A percentile compares a stretch with the other conserved stretches of the same genome.
Conservation (phyloP, 306 rosid species). For the Pyrus communis region DNA sequence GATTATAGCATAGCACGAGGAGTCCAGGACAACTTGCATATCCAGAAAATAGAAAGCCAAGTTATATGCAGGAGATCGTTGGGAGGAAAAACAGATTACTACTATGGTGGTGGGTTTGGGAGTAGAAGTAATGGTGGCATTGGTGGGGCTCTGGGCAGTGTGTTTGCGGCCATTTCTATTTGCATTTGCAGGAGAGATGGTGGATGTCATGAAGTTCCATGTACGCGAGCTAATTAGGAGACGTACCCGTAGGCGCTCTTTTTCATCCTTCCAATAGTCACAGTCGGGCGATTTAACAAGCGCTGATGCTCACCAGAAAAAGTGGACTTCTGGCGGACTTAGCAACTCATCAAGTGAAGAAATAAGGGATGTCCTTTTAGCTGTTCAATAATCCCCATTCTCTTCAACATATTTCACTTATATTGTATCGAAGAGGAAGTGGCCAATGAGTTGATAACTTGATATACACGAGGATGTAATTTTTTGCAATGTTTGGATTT, state of each 20-base stretch:
- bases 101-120: conserved; percentile 30
- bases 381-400: neutral
- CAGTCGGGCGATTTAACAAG: neutral
- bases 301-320: neutral
- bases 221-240: conserved; percentile 1
- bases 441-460: neutral
- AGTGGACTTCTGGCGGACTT: neutral
- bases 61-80: too few relatives aligned
- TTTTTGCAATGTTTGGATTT: neutral
- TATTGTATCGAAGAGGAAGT: neutral
- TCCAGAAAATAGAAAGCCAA: too few relatives aligned
- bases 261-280: neutral
- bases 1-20: too few relatives aligned
- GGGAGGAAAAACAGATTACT: too few relatives aligned
- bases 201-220: neutral
- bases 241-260: neutral
- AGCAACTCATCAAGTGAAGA: neutral
- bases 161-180: conserved; percentile 31
- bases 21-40: too few relatives aligned
- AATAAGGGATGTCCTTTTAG: neutral
- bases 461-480: neutral
- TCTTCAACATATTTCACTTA: neutral
- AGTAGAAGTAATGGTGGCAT: conserved; percentile 15
- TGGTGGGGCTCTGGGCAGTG: conserved; percentile 36
- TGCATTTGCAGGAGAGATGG: conserved; percentile 22